phyloP scores from a whole-genome alignment of 768 basidiomycete genomes.

The Tulasnella sp. region DNA sequence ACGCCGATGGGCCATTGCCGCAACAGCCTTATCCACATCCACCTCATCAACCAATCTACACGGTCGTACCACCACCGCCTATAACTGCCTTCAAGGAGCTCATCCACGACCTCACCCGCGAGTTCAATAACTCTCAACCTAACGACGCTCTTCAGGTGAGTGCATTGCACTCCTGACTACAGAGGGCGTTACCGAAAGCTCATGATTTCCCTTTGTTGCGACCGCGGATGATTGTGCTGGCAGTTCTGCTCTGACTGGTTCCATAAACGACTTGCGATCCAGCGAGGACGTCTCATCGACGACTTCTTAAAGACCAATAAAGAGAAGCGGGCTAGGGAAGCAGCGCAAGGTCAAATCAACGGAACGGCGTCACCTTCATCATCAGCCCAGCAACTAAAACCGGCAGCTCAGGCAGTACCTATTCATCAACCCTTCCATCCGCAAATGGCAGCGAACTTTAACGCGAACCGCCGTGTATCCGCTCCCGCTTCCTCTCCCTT shows the following conservation, averaged over 20 bases:
- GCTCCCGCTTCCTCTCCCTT: slow-evolving; percentile 45
- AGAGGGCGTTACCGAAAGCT: not conserved
- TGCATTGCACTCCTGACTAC: slow-evolving; percentile 18
- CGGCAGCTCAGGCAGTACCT: slow-evolving; percentile 19
- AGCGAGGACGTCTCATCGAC: slow-evolving; percentile 64
- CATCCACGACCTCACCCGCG: slow-evolving; percentile 75
- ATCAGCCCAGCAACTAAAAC: slow-evolving; percentile 35
- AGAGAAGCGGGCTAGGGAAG: slow-evolving; percentile 5
- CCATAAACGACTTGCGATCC: slow-evolving; percentile 75
- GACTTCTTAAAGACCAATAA: slow-evolving; percentile 39
- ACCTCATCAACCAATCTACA: no score
- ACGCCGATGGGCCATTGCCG: no score
- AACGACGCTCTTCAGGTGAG: slow-evolving; percentile 70
- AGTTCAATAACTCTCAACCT: slow-evolving; percentile 76
- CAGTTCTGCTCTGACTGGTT: slow-evolving; percentile 87
- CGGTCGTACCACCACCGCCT: not conserved
- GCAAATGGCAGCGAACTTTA: slow-evolving; percentile 33
- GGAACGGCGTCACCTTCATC: slow-evolving; percentile 46
- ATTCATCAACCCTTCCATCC: slow-evolving; percentile 43
- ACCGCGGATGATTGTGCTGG: not conserved
- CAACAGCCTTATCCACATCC: no score
- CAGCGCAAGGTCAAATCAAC: slow-evolving; percentile 37
- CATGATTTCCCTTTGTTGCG: not conserved
- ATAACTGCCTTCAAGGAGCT: slow-evolving; percentile 69
- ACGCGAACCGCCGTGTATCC: slow-evolving; percentile 42